phyloP scores from a whole-genome alignment of 2,329 filamentous ascomycete genomes.

The Botrytis tulipae region DNA sequence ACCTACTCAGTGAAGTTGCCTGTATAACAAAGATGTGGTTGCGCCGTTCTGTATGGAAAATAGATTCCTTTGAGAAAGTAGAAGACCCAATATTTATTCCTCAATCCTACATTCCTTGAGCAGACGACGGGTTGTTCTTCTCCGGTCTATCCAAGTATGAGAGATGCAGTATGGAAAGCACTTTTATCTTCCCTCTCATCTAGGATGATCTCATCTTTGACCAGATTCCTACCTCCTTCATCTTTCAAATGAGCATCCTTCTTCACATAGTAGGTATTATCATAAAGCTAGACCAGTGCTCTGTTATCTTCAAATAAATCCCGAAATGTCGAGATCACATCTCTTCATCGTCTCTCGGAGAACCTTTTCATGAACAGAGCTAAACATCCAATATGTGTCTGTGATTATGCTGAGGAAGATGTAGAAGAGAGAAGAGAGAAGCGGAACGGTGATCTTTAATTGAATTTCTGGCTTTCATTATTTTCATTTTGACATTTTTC shows the following conservation, averaged over 20 bases:
- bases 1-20: not conserved
- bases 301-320: not conserved
- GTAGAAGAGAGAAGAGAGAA: not conserved
- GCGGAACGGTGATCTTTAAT: not conserved
- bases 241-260: not conserved
- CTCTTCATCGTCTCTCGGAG: not conserved
- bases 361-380: not conserved
- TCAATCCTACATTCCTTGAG: no score
- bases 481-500: not conserved
- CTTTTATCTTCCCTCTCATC: not conserved
- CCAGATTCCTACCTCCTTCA: not conserved
- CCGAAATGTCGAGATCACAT: not conserved
- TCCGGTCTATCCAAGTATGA: not conserved
- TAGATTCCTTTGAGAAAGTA: no score
- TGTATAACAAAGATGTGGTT: not conserved
- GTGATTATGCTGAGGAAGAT: not conserved
- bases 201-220: not conserved
- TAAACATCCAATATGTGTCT: not conserved
- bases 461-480: not conserved
- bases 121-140: not conserved
- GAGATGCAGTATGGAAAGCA: not conserved
- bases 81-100: no score
- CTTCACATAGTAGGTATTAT: not conserved
- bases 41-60: no score
- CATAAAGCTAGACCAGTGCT: not conserved